phyloP scores from a whole-genome alignment of 768 basidiomycete genomes.

The Lentinula lateritia region DNA sequence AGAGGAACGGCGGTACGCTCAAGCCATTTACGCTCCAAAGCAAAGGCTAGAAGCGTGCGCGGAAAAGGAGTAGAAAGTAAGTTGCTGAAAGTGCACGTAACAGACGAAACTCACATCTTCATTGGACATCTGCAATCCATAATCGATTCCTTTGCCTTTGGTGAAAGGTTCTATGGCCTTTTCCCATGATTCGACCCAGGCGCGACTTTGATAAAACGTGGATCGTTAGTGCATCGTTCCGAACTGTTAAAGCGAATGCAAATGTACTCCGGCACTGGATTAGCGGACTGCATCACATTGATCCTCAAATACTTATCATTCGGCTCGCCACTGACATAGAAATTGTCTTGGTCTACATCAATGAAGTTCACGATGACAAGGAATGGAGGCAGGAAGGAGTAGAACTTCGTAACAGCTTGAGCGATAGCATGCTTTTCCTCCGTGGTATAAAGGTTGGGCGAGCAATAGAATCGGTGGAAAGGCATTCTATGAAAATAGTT shows the following conservation, averaged over 20 bases:
- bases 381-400: slow-evolving; percentile 14
- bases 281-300: slow-evolving; percentile 15
- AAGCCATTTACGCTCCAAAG: slow-evolving; percentile 2
- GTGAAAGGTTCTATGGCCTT: slow-evolving; percentile 9
- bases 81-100: not conserved
- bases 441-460: slow-evolving; percentile 15
- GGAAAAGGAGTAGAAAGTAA: not conserved
- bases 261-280: slow-evolving; percentile 13
- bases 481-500: slow-evolving; percentile 13
- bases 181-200: slow-evolving; percentile 8
- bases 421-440: slow-evolving; percentile 17
- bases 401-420: slow-evolving; percentile 14
- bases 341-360: slow-evolving; percentile 14
- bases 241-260: not conserved
- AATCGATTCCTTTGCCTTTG: slow-evolving; percentile 9
- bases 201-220: not conserved
- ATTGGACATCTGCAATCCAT: slow-evolving; percentile 6
- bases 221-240: too few species aligned
- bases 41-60: not conserved
- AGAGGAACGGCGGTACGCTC: not conserved
- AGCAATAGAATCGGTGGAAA: slow-evolving; percentile 19
- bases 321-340: slow-evolving; percentile 16
- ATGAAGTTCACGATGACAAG: slow-evolving; percentile 20
- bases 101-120: slow-evolving; percentile 7
- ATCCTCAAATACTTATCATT: slow-evolving; percentile 14